Base-by-base conservation (phyloP, 2,329 filamentous ascomycete species). In the Paramyrothecium roridum region DNA sequence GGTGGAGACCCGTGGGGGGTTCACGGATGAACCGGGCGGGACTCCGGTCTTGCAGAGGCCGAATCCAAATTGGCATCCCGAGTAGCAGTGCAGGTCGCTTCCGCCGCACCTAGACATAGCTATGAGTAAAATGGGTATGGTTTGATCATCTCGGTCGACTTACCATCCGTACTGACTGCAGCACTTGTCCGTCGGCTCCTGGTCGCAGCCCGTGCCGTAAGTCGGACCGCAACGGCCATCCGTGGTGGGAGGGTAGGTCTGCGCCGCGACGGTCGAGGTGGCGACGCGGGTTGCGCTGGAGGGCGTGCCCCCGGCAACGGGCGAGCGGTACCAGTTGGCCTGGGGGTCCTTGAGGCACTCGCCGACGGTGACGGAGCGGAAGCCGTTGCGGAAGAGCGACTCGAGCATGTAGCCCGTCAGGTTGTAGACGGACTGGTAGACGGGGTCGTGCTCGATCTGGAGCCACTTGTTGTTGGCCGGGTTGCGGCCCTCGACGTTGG, bases 321-420 rank as follows among this genome's bases (percentile, higher is more conserved):
- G 68, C 17, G 52, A 43, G 13, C 67, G 61, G 65, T 86, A 86
- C 83, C 83, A 86, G 63, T 78, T 75, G 48, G 71, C 74, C 8
- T 68, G 61, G 8, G 79, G 69, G 61, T 86, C 82, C 12, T 75
- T 74, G 17, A 86, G 72, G 62, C 83, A 86, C 56, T 84, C 75
- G 11, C 68, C 68, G 1, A 71, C 78, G 1, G 81, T 81, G 11
- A 82, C 80, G 30, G 75, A 71, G 21, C 60, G 65, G 60, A 75
- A 76, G 1, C 78, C 79, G 52, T 75, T 73, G 3, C 62, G 60
- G 8, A 63, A 56, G 46, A 83, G 66, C 45, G 67, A 70, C 40
- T 66, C 55, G 46, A 80, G 66, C 68, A 79, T 77, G 58, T 74
- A 71, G 70, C 67, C 65, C 2, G 70, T 70, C 53, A 82, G 65